Percentiles rank a stretch among this genome's conserved stretches.
Conservation (phyloP, 2,329 filamentous ascomycete species). For the Verticillium klebahnii region DNA sequence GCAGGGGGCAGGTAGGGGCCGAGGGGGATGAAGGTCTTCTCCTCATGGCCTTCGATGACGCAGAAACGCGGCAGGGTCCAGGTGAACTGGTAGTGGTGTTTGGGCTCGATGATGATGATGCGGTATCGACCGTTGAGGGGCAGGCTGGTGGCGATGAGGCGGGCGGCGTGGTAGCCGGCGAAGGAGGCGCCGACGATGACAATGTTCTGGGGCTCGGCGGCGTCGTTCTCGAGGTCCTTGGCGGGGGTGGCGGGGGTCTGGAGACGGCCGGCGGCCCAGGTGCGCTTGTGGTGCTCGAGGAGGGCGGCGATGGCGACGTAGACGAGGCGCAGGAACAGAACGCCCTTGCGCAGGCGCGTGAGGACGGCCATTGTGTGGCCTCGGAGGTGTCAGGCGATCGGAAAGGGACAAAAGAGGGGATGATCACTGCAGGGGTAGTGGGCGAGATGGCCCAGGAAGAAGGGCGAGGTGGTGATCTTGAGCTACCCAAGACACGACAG, state of each 20-base stretch:
- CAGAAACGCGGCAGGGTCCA: conserved; percentile 57
- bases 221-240: conserved; percentile 3
- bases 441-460: not conserved
- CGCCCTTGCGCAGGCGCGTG: conserved; percentile 20
- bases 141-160: conserved; percentile 42
- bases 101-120: conserved; percentile 54
- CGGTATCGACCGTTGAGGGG: conserved; percentile 41
- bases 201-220: conserved; percentile 34
- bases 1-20: conserved; percentile 31
- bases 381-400: not conserved
- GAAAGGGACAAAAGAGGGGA: not conserved
- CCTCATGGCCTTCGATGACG: conserved; percentile 50
- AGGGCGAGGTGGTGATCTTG: too few relatives aligned
- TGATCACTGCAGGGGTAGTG: not conserved
- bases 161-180: conserved; percentile 45
- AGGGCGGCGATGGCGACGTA: conserved; percentile 19
- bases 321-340: conserved; percentile 23
- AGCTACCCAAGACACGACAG: too few relatives aligned
- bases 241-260: conserved; percentile 10
- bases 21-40: conserved; percentile 59
- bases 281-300: conserved; percentile 14
- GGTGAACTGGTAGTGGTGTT: conserved; percentile 56
- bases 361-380: not conserved
- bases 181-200: conserved; percentile 56
- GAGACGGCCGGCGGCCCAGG: conserved; percentile 3